Conservation (phyloP, 192 early-diverging fungal species). For the Backusella macrospora region DNA sequence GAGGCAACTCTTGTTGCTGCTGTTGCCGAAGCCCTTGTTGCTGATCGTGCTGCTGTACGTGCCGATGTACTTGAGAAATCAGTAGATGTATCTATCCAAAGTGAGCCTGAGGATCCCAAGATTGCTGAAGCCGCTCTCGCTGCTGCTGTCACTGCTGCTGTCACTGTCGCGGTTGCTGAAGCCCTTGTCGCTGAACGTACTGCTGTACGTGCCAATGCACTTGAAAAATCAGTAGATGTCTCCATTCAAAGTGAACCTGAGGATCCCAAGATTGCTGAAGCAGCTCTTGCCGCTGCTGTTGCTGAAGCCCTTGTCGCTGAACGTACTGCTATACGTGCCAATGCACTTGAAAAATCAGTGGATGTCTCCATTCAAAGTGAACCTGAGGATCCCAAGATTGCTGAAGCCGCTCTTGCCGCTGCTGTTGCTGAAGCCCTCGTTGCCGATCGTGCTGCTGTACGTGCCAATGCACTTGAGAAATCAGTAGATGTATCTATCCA, state of each 20-base stretch:
- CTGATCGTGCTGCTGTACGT: conserved; percentile 18
- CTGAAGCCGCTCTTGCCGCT: neutral
- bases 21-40: neutral
- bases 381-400: neutral
- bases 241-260: neutral
- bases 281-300: conserved; percentile 19
- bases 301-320: conserved; percentile 3
- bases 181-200: neutral
- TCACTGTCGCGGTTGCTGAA: neutral
- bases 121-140: neutral
- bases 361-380: neutral
- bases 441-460: conserved; percentile 14
- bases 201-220: neutral
- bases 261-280: neutral
- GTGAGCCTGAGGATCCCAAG: neutral
- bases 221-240: neutral
- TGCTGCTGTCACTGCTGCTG: neutral
- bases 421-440: conserved; percentile 31
- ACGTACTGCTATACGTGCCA: neutral
- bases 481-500: neutral
- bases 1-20: neutral
- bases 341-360: neutral
- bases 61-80: conserved; percentile 19
- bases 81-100: neutral
- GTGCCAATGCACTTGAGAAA: neutral